A percentile compares a stretch with the other conserved stretches of the same genome.
These are phyloP conservation scores for Balansia obtecta DNA, from an alignment of 2,329 filamentous ascomycete species.

Conservation along the genomic window DNA sequence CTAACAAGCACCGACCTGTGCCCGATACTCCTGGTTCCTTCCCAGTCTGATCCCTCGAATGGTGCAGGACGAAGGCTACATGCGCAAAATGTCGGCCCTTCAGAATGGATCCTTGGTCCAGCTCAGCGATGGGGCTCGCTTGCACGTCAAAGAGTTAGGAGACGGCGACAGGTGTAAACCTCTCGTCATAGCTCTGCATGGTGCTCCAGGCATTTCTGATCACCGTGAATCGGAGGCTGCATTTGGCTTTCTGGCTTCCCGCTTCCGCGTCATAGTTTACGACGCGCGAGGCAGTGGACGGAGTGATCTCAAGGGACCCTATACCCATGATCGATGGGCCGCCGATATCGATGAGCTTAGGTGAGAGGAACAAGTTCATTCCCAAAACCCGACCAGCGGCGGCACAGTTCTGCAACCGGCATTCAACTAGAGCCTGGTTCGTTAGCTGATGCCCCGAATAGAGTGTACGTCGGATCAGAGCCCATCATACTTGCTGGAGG, in stretches of 20 bases:
- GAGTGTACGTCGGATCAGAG: slow-evolving; percentile 11
- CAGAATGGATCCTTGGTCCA: slow-evolving; percentile 3
- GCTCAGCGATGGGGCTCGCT: slow-evolving; percentile 12
- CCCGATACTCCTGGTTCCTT: neutral
- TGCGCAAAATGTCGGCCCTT: neutral
- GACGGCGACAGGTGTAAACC: slow-evolving; percentile 9
- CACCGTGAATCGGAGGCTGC: slow-evolving; percentile 10
- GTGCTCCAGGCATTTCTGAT: slow-evolving; percentile 12
- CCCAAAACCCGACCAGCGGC: too few relatives aligned
- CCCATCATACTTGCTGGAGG: slow-evolving; percentile 13
- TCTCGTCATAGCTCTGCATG: slow-evolving; percentile 13
- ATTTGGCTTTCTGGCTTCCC: slow-evolving; percentile 10
- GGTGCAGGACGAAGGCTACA: neutral
- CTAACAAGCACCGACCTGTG: neutral
- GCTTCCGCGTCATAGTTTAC: slow-evolving; percentile 13
- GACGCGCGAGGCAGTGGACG: slow-evolving; percentile 14
- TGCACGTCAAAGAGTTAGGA: slow-evolving; percentile 10
- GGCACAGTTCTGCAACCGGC: neutral
- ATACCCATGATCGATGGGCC: slow-evolving; percentile 13
- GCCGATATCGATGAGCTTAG: slow-evolving; percentile 15
- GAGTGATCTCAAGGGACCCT: slow-evolving; percentile 12
- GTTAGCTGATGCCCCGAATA: slow-evolving; percentile 2
- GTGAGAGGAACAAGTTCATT: slow-evolving; percentile 1
- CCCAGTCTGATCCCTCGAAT: neutral
- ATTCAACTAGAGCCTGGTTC: neutral